These are phyloP conservation scores for Penicillium verhagenii DNA, from an alignment of 495 filamentous ascomycete species.

Conservation along the genomic window DNA sequence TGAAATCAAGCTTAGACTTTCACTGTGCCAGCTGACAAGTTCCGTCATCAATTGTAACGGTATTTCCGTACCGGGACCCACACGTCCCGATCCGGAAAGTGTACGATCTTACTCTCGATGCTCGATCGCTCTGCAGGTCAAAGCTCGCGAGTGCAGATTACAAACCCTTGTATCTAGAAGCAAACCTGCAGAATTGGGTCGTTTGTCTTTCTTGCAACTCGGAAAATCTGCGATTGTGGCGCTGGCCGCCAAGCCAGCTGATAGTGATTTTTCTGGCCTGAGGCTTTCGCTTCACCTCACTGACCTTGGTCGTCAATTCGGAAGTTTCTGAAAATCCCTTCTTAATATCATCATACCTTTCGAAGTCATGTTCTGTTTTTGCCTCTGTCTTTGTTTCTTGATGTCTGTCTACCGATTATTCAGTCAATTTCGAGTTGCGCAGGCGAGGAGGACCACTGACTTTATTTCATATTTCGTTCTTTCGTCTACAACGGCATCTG, in stretches of 20 bases:
- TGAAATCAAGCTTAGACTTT: not conserved
- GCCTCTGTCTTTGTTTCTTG: too few species aligned
- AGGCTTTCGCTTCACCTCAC: too few species aligned
- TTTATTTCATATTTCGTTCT: too few species aligned
- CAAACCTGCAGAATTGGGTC: not conserved
- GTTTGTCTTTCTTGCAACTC: not conserved
- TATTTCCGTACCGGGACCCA: not conserved
- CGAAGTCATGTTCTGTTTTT: too few species aligned
- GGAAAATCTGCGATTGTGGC: not conserved
- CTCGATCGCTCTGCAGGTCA: not conserved
- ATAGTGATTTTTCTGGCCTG: too few species aligned
- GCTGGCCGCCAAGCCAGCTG: not conserved
- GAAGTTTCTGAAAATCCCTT: too few species aligned
- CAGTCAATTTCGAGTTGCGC: too few species aligned
- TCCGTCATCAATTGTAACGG: not conserved
- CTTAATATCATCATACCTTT: too few species aligned
- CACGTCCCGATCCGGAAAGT: not conserved
- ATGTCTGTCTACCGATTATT: too few species aligned
- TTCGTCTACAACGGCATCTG: too few species aligned
- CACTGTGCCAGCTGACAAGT: not conserved
- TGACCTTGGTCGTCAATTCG: too few species aligned
- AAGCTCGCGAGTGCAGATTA: not conserved
- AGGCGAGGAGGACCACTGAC: too few species aligned
- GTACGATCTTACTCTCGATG: not conserved
- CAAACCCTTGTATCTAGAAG: not conserved